Base-by-base conservation (phyloP, 2,329 filamentous ascomycete species). In the Cordyceps tenuipes region DNA sequence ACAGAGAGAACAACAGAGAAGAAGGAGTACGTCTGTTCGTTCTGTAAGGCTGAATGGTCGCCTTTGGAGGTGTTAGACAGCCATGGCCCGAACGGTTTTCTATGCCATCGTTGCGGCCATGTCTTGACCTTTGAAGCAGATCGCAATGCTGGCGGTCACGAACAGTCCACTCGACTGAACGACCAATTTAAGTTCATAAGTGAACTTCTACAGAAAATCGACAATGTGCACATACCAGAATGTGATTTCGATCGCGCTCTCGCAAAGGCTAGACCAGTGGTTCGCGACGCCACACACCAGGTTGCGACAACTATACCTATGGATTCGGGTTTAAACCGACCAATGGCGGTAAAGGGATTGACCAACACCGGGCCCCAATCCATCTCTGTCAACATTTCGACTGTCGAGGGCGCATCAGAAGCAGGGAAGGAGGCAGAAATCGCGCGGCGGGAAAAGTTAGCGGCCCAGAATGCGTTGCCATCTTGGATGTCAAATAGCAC, bases 21-120 rank as follows among this genome's bases (percentile, higher is more conserved):
- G 72, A 97, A 97, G 72, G 94, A 97, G 70, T 95, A 92, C 68
- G 87, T 88, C 62, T 99, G 94, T 74, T 78, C 82, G 36, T 82
- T 85, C 60, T 99, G 94, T 76, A 85, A 87, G 65, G 82, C 89
- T 1, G 89, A 96, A 71, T 99, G 90, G 83, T 96, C 92, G 3
- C 84, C 88, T 64, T 85, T 97, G 73, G 92, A 97, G 66, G 92
- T 95, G 1, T 76, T 97, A 57, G 91, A 96, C 73, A 86, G 83
- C 62, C 79, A 86, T 46, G 85, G 88, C 55, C 79, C 80, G 1
- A 73, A 78, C 51, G 89, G 91, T 0, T 97, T 97, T 70, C 75
- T 88, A 51, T 99, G 94, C 73, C 87, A 92, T 69, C 84, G 86
- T 55, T 99, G 94, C 74, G 79, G 81, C 21, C 78, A 77, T 58